Evolutionary conservation across 2,329 filamentous ascomycete species (phyloP), one percentile per base, ranked within the genome.

Genomic region (Clonostachys solani): DNA sequence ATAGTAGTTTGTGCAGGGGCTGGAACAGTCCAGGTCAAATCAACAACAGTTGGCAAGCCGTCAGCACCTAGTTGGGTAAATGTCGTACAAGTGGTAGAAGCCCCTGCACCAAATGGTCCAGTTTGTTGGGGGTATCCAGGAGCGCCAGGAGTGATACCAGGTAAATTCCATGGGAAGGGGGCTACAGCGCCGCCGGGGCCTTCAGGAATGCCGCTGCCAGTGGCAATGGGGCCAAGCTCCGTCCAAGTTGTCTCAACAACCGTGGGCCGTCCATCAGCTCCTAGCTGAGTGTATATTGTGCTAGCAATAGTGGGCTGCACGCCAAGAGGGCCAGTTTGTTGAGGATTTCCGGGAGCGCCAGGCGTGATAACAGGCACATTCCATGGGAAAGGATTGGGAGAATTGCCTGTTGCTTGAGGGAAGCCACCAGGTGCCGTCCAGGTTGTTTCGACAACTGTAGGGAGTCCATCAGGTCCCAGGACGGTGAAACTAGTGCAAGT

Each of bases 21-120:
- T 33, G 56, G 47, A 34, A 56, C 47, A 12, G 57, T 47, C 45
- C 52, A 61, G 3, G 57, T 61, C 0, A 56, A 57, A 42, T 60
- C 57, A 40, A 61, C 49, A 9, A 61, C 48, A 17, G 61, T 64
- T 12, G 57, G 58, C 15, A 57, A 50, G 12, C 61, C 61, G 35
- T 59, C 56, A 19, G 48, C 36, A 3, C 57, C 57, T 23, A 49
- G 53, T 33, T 43, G 10, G n/a, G 46, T 48, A n/a, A 44, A 48
- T 10, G 46, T 48, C 19, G 42, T 48, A 29, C 46, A 48, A n/a
- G 46, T 48, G 35, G 46, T 48, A 23, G 43, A 37, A 10, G 12
- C 3, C n/a, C 36, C 35, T 41, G 23, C 9, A 10, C 23, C 23
- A 29, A 29, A 29, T 9, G 23, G 23, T 29, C 23, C 23, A 29